Evolutionary conservation across 768 basidiomycete species (phyloP).

Genomic region (Tylopilus balloui): DNA sequence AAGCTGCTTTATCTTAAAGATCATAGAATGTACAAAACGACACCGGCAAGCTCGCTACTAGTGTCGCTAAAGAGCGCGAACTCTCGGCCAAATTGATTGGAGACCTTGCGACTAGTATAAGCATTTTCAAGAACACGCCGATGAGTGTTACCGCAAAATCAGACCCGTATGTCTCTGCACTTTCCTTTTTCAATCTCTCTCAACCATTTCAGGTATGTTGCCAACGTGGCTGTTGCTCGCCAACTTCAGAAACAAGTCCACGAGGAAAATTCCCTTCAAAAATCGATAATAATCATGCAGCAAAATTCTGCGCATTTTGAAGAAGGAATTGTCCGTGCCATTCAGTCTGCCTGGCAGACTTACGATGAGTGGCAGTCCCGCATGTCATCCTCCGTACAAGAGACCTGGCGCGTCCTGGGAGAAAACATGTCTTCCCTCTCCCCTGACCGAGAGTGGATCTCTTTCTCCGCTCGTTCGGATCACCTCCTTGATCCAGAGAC

Average conservation of each 20-base stretch:
- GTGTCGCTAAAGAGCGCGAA: slow-evolving; percentile 88
- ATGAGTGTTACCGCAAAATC: slow-evolving; percentile 66
- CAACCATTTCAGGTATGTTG: slow-evolving; percentile 46
- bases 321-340: slow-evolving; percentile 88
- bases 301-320: slow-evolving; percentile 97
- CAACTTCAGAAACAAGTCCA: slow-evolving; percentile 91
- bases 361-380: slow-evolving; percentile 93
- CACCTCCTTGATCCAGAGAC: slow-evolving; percentile 97
- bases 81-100: slow-evolving; percentile 79
- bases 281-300: slow-evolving; percentile 97
- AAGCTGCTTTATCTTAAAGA: neutral
- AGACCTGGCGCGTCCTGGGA: slow-evolving; percentile 69
- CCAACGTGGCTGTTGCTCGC: slow-evolving; percentile 65
- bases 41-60: slow-evolving; percentile 86
- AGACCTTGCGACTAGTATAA: slow-evolving; percentile 82
- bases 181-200: neutral
- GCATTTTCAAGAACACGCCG: slow-evolving; percentile 93
- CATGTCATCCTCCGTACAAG: slow-evolving; percentile 66
- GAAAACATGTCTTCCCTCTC: slow-evolving; percentile 72
- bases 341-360: slow-evolving; percentile 96
- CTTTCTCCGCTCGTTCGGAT: slow-evolving; percentile 88
- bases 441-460: slow-evolving; percentile 92
- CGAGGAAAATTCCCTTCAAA: slow-evolving; percentile 97
- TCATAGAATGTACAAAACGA: slow-evolving; percentile 87
- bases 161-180: slow-evolving; percentile 9